Evolutionary conservation across 345 rosid species (phyloP), one percentile per base, ranked within the genome.

Genomic region (Physaria fendleri): DNA sequence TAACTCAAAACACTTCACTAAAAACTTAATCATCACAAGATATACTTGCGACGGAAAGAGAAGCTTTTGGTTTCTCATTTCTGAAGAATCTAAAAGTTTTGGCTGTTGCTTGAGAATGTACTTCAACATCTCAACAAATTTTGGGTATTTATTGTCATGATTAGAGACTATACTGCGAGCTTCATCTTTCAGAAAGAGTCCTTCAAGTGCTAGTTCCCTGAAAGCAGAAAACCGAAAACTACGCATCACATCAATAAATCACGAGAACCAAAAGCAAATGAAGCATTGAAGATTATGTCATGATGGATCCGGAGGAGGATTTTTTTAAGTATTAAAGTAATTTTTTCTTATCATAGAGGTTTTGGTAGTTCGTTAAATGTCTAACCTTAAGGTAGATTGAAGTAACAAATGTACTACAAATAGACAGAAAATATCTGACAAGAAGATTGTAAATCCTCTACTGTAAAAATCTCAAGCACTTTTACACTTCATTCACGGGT

Each of bases 151-250:
- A 44, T 56, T 40, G 37, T 78, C 76, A 66, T 66, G 66, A 76
- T 68, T 81, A 63, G 76, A 72, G 76, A 54, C 71, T 34, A 43
- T 56, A 35, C 25, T 62, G 56, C 12, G 77, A 53, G 77, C 68
- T 69, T 74, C 82, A 67, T 77, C 84, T 72, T 80, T 84, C 49
- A 78, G 91, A 78, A 81, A 85, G 49, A 91, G 77, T 62, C 96
- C 94, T 79, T 85, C 90, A 18, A 84, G 82, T 61, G 96, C 96
- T 81, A 91, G 72, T 78, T 91, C 98, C 79, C 98, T 85, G 42
- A 18, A 73, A 43, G 57, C 23, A 55, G 24, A 67, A 58, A 10
- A 44, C 56, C 4, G 14, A 42, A 9, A 32, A 43, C 2, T 9
- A 32, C 21, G 12, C 51, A 51, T 8, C 59, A 23, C 5, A 50